Evolutionary conservation across 208 protist species (phyloP).

Genomic region (Acanthamoeba divionensis): DNA sequence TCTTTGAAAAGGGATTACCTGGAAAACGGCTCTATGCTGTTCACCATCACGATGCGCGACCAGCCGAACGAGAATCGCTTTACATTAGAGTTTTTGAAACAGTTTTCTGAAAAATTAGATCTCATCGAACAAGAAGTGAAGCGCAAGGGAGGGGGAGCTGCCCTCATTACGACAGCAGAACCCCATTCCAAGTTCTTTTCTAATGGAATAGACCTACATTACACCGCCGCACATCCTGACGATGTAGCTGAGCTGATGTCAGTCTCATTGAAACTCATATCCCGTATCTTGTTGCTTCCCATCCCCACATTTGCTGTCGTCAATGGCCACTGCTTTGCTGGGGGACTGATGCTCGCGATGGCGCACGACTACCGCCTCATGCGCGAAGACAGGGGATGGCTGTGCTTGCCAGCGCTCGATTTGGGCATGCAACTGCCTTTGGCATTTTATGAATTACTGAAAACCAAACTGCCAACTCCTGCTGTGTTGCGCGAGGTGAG

Average conservation of each 20-base stretch:
- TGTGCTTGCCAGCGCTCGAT: conserved; percentile 27
- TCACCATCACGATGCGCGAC: no score
- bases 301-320: conserved; percentile 42
- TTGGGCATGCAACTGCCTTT: not conserved
- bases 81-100: no score
- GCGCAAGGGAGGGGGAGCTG: no score
- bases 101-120: no score
- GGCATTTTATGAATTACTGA: not conserved
- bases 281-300: not conserved
- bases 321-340: conserved; percentile 57
- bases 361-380: conserved; percentile 52
- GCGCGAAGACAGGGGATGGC: conserved; percentile 5
- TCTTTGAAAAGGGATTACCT: no score
- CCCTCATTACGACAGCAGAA: not conserved
- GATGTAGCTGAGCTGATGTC: not conserved
- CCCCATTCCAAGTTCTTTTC: conserved; percentile 24
- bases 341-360: conserved; percentile 40
- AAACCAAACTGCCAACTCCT: not conserved
- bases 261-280: not conserved
- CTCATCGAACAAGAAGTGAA: no score
- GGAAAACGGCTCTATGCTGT: no score
- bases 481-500: not conserved
- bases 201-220: conserved; percentile 40
- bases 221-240: not conserved
- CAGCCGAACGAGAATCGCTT: no score